Conservation (phyloP, 108 stramenopile genomes). For the Fragilaria radians region DNA sequence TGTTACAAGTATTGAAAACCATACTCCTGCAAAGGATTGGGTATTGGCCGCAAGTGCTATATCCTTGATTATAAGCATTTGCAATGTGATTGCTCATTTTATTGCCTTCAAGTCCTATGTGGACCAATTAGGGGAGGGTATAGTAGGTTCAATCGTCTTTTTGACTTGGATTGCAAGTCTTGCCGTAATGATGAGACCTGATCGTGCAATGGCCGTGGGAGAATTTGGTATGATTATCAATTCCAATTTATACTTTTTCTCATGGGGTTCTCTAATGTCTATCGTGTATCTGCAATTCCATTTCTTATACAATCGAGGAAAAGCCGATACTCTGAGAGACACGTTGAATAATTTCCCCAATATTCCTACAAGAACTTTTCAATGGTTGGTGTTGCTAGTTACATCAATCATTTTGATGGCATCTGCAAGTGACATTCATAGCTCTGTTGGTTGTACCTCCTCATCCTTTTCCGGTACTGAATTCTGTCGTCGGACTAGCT, state of each 20-base stretch:
- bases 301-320: slow-evolving; percentile 14
- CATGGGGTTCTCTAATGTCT: slow-evolving; percentile 23
- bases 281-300: slow-evolving; percentile 12
- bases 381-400: slow-evolving; percentile 22
- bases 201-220: slow-evolving; percentile 24
- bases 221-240: slow-evolving; percentile 9
- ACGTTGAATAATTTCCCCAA: too few species aligned
- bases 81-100: slow-evolving; percentile 6
- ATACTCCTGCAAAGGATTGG: slow-evolving; percentile 11
- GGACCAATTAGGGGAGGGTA: slow-evolving; percentile 11
- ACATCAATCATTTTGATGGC: slow-evolving; percentile 4
- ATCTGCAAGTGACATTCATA: too few species aligned
- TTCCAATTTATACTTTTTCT: slow-evolving; percentile 41
- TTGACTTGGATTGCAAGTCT: slow-evolving; percentile 22
- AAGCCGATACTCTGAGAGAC: slow-evolving; percentile 1
- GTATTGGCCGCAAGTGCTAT: slow-evolving; percentile 10
- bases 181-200: slow-evolving; percentile 33
- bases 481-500: slow-evolving; percentile 27
- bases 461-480: slow-evolving; percentile 7
- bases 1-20: background rate
- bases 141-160: slow-evolving; percentile 12
- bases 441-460: slow-evolving; percentile 14
- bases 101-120: slow-evolving; percentile 11
- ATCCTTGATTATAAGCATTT: slow-evolving; percentile 7
- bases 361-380: background rate